These are phyloP conservation scores for Exophiala lecanii-corni DNA, from an alignment of 2,329 filamentous ascomycete genomes.

Conservation along the genomic window DNA sequence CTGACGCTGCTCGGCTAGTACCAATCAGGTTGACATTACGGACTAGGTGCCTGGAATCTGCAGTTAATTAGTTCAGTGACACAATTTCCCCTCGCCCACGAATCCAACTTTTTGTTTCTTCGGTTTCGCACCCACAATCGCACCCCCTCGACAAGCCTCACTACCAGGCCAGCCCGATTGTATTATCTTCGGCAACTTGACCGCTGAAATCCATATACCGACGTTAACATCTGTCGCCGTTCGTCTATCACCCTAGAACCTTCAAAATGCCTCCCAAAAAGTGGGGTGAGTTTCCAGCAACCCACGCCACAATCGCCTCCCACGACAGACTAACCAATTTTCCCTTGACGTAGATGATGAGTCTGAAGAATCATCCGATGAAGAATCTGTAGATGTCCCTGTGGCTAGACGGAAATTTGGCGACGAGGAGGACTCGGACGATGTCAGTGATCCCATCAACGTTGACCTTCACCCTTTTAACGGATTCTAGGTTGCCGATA, in stretches of 20 bases:
- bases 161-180: too few relatives aligned
- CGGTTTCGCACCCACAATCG: neutral
- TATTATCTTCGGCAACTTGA: too few relatives aligned
- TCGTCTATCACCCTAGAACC: too few relatives aligned
- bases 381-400: conserved; percentile 29
- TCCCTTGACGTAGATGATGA: conserved; percentile 54
- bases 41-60: neutral
- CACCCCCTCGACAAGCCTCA: too few relatives aligned
- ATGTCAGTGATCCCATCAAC: too few relatives aligned
- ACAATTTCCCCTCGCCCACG: conserved; percentile 1
- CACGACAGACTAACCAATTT: too few relatives aligned
- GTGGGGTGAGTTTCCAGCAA: conserved; percentile 41
- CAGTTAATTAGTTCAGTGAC: too few relatives aligned
- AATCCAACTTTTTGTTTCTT: conserved; percentile 3
- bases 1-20: neutral
- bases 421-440: conserved; percentile 80
- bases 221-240: too few relatives aligned
- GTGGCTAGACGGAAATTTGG: conserved; percentile 69
- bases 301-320: conserved; percentile 4
- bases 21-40: too few relatives aligned
- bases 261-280: conserved; percentile 43
- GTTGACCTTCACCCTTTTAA: too few relatives aligned
- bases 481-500: conserved; percentile 71
- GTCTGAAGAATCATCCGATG: conserved; percentile 34
- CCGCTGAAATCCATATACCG: too few relatives aligned